phyloP scores from a whole-genome alignment of 1,284 basidiomycete genomes.

The Omphalotus olearius region DNA sequence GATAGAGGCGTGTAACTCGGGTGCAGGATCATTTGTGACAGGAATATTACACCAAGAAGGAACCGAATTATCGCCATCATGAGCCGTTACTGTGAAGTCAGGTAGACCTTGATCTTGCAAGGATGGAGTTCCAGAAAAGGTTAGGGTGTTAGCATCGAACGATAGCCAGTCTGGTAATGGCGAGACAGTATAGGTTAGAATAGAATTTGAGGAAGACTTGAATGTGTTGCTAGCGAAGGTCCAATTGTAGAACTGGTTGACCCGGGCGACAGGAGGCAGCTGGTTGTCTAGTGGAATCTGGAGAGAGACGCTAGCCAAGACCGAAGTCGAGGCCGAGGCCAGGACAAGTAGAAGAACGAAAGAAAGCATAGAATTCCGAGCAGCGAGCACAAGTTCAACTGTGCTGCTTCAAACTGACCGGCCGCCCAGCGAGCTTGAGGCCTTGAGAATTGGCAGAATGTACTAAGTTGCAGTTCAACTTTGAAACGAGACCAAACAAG shows the following conservation, averaged over 20 bases:
- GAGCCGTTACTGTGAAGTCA: constrained; percentile 52
- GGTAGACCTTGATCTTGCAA: constrained; percentile 52
- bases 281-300: constrained; percentile 52
- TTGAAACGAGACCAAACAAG: constrained; percentile 21
- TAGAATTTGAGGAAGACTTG: constrained; percentile 35
- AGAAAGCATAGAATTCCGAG: constrained; percentile 49
- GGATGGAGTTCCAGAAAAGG: constrained; percentile 57
- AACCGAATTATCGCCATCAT: constrained; percentile 40
- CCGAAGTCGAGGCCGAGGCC: constrained; percentile 30
- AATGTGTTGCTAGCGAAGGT: constrained; percentile 60
- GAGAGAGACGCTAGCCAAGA: constrained; percentile 42
- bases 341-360: constrained; percentile 52
- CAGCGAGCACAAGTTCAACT: constrained; percentile 12
- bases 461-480: background rate
- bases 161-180: constrained; percentile 60
- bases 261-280: constrained; percentile 59
- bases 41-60: constrained; percentile 57
- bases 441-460: background rate
- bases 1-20: constrained; percentile 53
- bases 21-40: constrained; percentile 54
- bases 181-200: constrained; percentile 41
- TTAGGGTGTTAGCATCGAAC: constrained; percentile 50
- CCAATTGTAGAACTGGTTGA: constrained; percentile 60
- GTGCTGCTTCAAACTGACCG: constrained; percentile 20
- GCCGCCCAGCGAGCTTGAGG: constrained; percentile 53